Base-by-base conservation (phyloP, 441 rosid species). In the Mallotus japonicus region DNA sequence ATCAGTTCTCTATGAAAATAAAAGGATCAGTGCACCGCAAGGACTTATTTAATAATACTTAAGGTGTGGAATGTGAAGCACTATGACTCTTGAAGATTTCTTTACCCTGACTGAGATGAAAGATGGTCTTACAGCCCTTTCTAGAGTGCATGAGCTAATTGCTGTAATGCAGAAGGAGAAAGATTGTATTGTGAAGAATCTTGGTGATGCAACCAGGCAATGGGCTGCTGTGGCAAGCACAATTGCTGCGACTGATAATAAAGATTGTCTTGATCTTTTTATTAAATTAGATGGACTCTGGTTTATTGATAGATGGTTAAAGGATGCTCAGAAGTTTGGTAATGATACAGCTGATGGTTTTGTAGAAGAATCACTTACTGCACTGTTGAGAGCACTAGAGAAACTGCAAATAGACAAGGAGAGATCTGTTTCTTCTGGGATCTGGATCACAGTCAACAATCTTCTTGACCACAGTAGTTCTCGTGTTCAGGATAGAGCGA, bases 181-280 rank as follows among this genome's bases (percentile, higher is more conserved):
- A 83, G 88, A 86, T 75, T 81, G 74, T 71, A 76, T 60, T 76
- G 85, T 85, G 80, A 93, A 94, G 82, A 88, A 88, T 73, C 64
- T 79, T 73, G 84, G 89, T 5, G 99, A 91, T 77, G 90, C 90
- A 72, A 86, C 84, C 83, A 90, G 97, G 81, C 97, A 93, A 64
- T 93, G 97, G 98, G 81, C 92, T 69, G 91, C 97, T 55, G 97
- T 93, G 77, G 97, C 97, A 37, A 88, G 91, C 83, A 83, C 93
- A 24, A 86, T 96, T 69, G 83, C 90, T 47, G 95, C 91, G 47
- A 93, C 98, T 1, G 97, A 92, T 76, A 89, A 83, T 78, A 87
- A 83, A 85, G 98, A 93, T 54, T 92, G 99, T 77, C 94, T 96
- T 53, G 91, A 96, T 85, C 94, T 86, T 79, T 96, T 96, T 82